These are phyloP conservation scores for Bipolaris bicolor DNA, from an alignment of 2,329 filamentous ascomycete genomes.

Conservation along the genomic window DNA sequence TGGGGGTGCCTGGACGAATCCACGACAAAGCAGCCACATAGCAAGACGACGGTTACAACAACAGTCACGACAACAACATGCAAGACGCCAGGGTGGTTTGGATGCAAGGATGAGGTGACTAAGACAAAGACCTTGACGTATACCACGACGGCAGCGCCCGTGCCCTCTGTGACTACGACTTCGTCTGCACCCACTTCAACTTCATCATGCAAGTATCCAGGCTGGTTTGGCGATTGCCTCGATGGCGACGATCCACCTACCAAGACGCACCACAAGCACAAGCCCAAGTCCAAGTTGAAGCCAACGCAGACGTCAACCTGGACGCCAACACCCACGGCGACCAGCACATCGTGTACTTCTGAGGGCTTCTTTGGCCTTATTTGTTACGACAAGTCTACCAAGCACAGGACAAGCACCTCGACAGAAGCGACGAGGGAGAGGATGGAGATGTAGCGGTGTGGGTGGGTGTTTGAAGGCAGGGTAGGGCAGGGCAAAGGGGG, in stretches of 20 bases:
- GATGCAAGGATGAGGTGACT: slow-evolving; percentile 63
- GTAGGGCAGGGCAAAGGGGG: not conserved
- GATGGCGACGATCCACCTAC: slow-evolving; percentile 56
- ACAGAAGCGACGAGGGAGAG: slow-evolving; percentile 22
- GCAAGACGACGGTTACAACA: slow-evolving; percentile 54
- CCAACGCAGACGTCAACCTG: too few species aligned
- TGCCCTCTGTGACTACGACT: slow-evolving; percentile 41
- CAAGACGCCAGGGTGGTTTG: slow-evolving; percentile 68
- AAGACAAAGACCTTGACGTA: slow-evolving; percentile 36
- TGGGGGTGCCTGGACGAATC: slow-evolving; percentile 78
- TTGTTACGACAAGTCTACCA: slow-evolving; percentile 34
- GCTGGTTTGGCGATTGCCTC: slow-evolving; percentile 58
- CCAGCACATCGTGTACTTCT: slow-evolving; percentile 29
- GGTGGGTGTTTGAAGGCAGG: not conserved
- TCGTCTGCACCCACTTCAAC: slow-evolving; percentile 41
- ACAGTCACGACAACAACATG: slow-evolving; percentile 50
- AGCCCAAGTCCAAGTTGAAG: not conserved
- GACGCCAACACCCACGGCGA: slow-evolving; percentile 22
- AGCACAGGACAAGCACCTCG: slow-evolving; percentile 16
- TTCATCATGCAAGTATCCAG: slow-evolving; percentile 52
- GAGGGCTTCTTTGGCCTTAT: slow-evolving; percentile 43
- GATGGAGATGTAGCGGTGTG: slow-evolving; percentile 33
- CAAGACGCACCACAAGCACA: slow-evolving; percentile 23
- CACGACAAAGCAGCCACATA: slow-evolving; percentile 56
- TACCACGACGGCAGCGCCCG: slow-evolving; percentile 33